These are phyloP conservation scores for Lodderomyces jiufengensis DNA, from an alignment of 1,139 yeast genomes.

Conservation along the genomic window DNA sequence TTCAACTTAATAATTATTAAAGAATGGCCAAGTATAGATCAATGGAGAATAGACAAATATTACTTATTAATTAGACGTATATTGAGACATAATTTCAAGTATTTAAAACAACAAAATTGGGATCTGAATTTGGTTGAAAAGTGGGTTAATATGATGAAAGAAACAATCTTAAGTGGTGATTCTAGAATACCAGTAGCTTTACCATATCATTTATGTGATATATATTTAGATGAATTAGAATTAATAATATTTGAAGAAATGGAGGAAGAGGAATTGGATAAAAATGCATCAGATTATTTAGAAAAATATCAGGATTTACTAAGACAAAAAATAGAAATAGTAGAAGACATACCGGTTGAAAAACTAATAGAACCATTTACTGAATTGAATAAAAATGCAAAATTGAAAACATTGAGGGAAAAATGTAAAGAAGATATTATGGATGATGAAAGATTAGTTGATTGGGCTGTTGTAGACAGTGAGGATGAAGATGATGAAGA, in stretches of 20 bases:
- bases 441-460: constrained; percentile 56
- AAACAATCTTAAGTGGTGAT: constrained; percentile 55
- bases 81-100: constrained; percentile 59
- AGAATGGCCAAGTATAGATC: constrained; percentile 86
- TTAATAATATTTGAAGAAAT: constrained; percentile 51
- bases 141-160: constrained; percentile 43
- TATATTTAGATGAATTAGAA: constrained; percentile 81
- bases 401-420: constrained; percentile 61
- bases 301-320: constrained; percentile 25
- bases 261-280: constrained; percentile 40
- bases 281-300: constrained; percentile 21
- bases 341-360: constrained; percentile 50
- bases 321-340: constrained; percentile 27
- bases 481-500: constrained; percentile 21
- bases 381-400: constrained; percentile 45
- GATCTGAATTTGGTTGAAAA: constrained; percentile 41
- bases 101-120: constrained; percentile 58
- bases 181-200: constrained; percentile 67
- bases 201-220: constrained; percentile 81
- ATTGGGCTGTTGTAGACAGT: constrained; percentile 57
- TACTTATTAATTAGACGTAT: constrained; percentile 77
- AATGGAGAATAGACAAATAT: constrained; percentile 84
- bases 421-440: constrained; percentile 66
- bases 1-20: constrained; percentile 78
- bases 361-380: constrained; percentile 57